Conservation (phyloP, 2,329 filamentous ascomycete species). For the Orbilia blumenaviensis region DNA sequence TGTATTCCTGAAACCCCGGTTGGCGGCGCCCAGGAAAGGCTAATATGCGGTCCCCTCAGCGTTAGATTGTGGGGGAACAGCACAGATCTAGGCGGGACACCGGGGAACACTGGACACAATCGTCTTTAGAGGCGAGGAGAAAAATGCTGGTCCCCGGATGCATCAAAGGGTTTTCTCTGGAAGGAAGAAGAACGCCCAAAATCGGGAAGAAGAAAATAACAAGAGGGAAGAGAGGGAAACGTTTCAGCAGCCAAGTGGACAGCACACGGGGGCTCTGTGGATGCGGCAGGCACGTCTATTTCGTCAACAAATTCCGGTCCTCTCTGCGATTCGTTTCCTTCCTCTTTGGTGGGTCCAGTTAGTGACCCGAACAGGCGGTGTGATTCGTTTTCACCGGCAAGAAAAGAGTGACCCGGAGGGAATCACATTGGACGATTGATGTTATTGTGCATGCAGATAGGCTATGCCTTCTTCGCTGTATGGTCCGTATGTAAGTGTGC, state of each 20-base stretch:
- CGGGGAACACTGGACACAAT: constrained; percentile 49
- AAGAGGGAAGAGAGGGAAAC: constrained; percentile 15
- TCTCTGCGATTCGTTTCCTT: constrained; percentile 40
- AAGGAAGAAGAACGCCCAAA: constrained; percentile 36
- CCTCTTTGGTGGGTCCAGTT: constrained; percentile 21
- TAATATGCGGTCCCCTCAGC: constrained; percentile 38
- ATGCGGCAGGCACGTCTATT: constrained; percentile 28
- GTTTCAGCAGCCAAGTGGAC: constrained; percentile 28
- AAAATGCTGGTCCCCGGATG: constrained; percentile 48
- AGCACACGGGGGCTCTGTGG: constrained; percentile 26
- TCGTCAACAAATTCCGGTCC: constrained; percentile 20
- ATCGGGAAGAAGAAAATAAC: constrained; percentile 16
- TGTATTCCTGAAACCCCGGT: constrained; percentile 37
- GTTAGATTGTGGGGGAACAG: constrained; percentile 25
- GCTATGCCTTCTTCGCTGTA: constrained; percentile 47
- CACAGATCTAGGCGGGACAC: constrained; percentile 51
- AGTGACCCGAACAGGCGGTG: constrained; percentile 16
- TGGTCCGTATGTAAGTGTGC: not conserved
- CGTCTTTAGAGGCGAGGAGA: constrained; percentile 43
- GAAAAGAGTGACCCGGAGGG: constrained; percentile 30
- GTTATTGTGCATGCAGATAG: constrained; percentile 45
- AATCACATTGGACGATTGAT: constrained; percentile 53
- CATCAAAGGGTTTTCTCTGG: constrained; percentile 40
- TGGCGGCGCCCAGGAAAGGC: constrained; percentile 41
- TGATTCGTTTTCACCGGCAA: constrained; percentile 51